Base-by-base conservation (phyloP, 177 flowering plant species). In the Vitis hybrid region DNA sequence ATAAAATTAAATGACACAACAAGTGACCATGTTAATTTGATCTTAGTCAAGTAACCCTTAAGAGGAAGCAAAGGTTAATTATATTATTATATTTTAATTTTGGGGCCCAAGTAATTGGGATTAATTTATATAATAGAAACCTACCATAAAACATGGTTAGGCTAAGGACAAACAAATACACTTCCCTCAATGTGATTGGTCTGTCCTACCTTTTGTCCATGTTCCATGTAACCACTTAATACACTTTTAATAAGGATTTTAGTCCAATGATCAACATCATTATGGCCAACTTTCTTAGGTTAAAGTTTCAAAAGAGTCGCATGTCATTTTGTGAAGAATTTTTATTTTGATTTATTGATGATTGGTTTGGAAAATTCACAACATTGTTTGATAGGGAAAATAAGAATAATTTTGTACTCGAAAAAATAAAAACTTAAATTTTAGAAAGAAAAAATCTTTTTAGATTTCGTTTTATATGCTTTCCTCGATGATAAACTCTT, bases 1-100 rank as follows among this genome's bases (percentile, higher is more conserved):
- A 65, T 64, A 76, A 64, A 16, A 50, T 76, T 53, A 69, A 72
- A 49, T 57, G 64, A 60, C 51, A 65, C 14, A 31, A 72, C 51
- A 69, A 72, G 33, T 57, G 60, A 60, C 49, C 60, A 61, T 58
- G 12, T 70, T 22, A 66, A 55, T 55, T 60, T 13, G 61, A 50
- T 20, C 51, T 50, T 51, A 33, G 8, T 33, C 8, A 7, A 39
- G 8, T 64, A 64, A 53, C 58, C 72, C 50, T 51, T 51, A 1
- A 12, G 60, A 16, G 39, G 52, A 10, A 52, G 33, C 66, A 75
- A 70, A 15, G n/a, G 67, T 64, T 55, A 13, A 20, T 64, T 9
- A 6, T 14, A 53, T 53, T 57, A 14, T 14, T 14, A 59, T 59
- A 22, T 12, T 1, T 26, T 10, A 59, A 10, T 33, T 33, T 31